phyloP scores from a whole-genome alignment of 345 rosid genomes.

The Corchorus capsularis region DNA sequence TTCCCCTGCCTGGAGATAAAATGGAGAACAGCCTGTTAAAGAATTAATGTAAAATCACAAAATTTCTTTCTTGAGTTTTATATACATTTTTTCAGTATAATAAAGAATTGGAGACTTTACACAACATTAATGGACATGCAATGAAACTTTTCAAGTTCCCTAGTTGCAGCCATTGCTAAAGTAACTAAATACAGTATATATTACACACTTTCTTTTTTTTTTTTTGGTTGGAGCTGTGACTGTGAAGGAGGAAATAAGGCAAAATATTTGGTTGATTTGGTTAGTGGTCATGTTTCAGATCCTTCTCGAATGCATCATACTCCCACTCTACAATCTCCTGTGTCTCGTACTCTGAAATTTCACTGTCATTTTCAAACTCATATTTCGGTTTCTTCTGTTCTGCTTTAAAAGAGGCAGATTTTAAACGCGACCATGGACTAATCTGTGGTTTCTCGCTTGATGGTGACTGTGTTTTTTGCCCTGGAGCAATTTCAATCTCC shows the following conservation, averaged over 20 bases:
- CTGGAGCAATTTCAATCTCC: slow-evolving; percentile 52
- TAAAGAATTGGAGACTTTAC: slow-evolving; percentile 8
- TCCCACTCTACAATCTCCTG: slow-evolving; percentile 84
- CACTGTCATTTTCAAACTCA: slow-evolving; percentile 45
- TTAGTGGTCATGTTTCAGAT: slow-evolving; percentile 35
- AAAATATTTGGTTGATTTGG: slow-evolving; percentile 19
- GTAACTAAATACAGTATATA: no score
- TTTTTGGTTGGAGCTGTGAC: not conserved
- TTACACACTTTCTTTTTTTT: not conserved
- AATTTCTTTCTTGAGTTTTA: not conserved
- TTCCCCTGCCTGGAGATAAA: not conserved
- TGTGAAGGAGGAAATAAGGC: not conserved
- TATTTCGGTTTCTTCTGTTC: slow-evolving; percentile 44
- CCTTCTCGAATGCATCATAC: slow-evolving; percentile 61
- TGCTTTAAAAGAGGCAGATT: slow-evolving; percentile 24
- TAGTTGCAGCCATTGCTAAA: not conserved
- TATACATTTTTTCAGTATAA: not conserved
- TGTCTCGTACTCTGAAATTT: slow-evolving; percentile 46
- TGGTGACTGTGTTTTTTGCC: slow-evolving; percentile 32
- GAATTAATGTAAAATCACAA: not conserved
- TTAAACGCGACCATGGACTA: slow-evolving; percentile 25
- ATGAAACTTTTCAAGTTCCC: slow-evolving; percentile 1
- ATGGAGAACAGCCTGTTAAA: not conserved
- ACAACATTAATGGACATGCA: not conserved
- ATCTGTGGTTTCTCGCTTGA: slow-evolving; percentile 17